Percentiles rank a stretch among this genome's conserved stretches.
phyloP scores from a whole-genome alignment of 2,329 filamentous ascomycete genomes.

The Diplodia scrobiculata region DNA sequence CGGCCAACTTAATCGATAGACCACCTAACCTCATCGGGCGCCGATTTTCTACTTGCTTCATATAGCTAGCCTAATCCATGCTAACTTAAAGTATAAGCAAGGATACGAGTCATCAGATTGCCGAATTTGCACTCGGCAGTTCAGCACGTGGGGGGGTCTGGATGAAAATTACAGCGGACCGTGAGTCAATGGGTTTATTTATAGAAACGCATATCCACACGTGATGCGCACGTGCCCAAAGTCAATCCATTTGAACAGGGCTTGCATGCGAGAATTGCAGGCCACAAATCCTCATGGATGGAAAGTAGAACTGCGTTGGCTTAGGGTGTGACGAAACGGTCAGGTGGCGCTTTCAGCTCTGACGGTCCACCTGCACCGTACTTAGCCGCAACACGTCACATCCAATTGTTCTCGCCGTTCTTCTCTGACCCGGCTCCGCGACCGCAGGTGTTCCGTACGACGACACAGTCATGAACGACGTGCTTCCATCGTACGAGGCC shows the following conservation, averaged over 20 bases:
- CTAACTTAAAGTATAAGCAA: not conserved
- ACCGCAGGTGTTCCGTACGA: not conserved
- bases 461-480: constrained; percentile 53
- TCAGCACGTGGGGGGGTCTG: not conserved
- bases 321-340: not conserved
- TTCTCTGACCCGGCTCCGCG: not conserved
- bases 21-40: not conserved
- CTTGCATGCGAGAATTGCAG: not conserved
- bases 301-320: not conserved
- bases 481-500: constrained; percentile 62
- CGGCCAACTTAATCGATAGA: not conserved
- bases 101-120: not conserved
- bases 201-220: not conserved
- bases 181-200: not conserved
- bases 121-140: not conserved
- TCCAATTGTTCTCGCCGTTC: not conserved
- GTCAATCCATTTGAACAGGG: not conserved
- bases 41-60: not conserved
- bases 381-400: not conserved
- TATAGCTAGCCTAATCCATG: not conserved
- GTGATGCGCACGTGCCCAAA: not conserved
- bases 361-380: not conserved
- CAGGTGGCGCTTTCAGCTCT: not conserved
- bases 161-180: not conserved
- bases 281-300: not conserved